Evolutionary conservation across 2,329 filamentous ascomycete species (phyloP), one percentile per base, ranked within the genome.

Genomic region (Botrytis pseudocinerea): DNA sequence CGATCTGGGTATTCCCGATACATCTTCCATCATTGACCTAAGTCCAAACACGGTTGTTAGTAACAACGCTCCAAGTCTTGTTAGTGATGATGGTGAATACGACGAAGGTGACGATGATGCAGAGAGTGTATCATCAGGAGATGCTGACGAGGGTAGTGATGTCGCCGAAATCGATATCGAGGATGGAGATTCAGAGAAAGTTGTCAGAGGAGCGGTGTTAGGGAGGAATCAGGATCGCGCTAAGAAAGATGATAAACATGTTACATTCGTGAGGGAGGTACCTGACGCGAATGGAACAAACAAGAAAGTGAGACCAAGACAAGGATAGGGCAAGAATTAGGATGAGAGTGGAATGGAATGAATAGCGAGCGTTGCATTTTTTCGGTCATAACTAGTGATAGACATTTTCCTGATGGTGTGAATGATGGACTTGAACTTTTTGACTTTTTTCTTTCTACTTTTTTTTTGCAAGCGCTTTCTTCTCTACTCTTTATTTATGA

Each of bases 51-150:
- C 91, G 0, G 83, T 90, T 62, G 86, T 91, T 69, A 92, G 91
- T 81, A 93, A 93, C 81, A 92, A 93, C 76, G 92, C 92, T 14
- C 92, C 92, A 35, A 94, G 91, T 78, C 86, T 95, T 66, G 92
- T 94, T 79, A 93, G 92, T 82, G 92, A 95, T 82, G 92, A 94
- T 79, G 91, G 92, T 77, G 92, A 94, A 80, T 93, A 92, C 78
- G 92, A 92, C 77, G 90, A 91, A 72, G 93, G 91, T 1, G 89
- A 92, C 73, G 89, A 89, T 74, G 83, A 84, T 71, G 88, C 86
- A 72, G 87, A 89, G 66, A 85, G 83, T 62, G 76, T 83, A 1
- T 82, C 81, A 65, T 84, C 84, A 8, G 85, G 83, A 4, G 82
- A 82, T n/a, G 82, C 82, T 25, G 90, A 90, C 40, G 85, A 88